phyloP scores from a whole-genome alignment of 192 early-diverging fungal species.

The Gaertneriomyces semiglobifer region DNA sequence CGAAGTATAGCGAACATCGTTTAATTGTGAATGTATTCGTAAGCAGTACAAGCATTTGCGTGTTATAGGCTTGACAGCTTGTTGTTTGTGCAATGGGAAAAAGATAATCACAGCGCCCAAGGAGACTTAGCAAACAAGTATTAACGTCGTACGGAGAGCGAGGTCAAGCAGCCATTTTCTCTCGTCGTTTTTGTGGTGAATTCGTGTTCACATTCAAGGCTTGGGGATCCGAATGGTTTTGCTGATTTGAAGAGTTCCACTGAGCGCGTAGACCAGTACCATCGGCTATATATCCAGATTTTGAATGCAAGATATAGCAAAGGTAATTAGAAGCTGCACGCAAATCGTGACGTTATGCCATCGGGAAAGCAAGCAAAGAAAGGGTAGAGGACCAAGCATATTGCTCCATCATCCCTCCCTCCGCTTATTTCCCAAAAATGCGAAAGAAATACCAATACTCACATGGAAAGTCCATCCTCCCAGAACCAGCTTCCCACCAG shows the following conservation, averaged over 20 bases:
- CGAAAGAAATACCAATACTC: background rate
- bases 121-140: too few relatives aligned
- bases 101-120: too few relatives aligned
- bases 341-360: too few relatives aligned
- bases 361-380: background rate
- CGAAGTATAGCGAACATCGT: too few relatives aligned
- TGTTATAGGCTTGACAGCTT: too few relatives aligned
- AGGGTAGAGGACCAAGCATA: background rate
- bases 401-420: background rate
- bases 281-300: slow-evolving; percentile 55
- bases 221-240: slow-evolving; percentile 73
- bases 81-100: too few relatives aligned
- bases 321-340: background rate
- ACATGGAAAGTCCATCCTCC: slow-evolving; percentile 68
- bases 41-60: too few relatives aligned
- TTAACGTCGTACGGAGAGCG: too few relatives aligned
- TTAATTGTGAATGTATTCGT: too few relatives aligned
- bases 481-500: slow-evolving; percentile 53
- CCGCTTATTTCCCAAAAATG: background rate
- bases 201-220: slow-evolving; percentile 15
- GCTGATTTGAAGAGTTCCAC: slow-evolving; percentile 80
- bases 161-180: too few relatives aligned
- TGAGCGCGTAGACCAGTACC: slow-evolving; percentile 69
- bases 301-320: background rate
- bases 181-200: too few relatives aligned